Percentiles rank a stretch among this genome's conserved stretches.
Evolutionary conservation across 2,329 filamentous ascomycete genomes (phyloP).

Genomic region (Paecilomyces sp.): DNA sequence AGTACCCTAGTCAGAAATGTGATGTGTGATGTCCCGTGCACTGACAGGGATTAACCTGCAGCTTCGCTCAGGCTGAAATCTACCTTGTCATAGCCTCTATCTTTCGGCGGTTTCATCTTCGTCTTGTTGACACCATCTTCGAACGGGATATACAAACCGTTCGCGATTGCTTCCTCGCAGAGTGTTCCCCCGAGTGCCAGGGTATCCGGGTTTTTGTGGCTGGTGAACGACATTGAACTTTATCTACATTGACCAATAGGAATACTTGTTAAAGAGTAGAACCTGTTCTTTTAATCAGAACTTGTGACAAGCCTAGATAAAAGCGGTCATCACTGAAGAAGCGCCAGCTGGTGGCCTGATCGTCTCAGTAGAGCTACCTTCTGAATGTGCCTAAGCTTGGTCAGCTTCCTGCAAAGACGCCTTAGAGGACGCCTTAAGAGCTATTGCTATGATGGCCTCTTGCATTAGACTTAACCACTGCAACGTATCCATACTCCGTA

Average conservation of each 20-base stretch:
- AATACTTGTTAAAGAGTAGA: background rate
- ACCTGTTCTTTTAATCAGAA: background rate
- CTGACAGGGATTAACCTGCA: background rate
- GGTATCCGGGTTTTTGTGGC: background rate
- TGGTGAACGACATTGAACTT: background rate
- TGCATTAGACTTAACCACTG: too few species aligned
- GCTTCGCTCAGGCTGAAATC: slow-evolving; percentile 4
- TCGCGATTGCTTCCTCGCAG: slow-evolving; percentile 2
- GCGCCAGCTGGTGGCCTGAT: too few species aligned
- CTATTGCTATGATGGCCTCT: too few species aligned
- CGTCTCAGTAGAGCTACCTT: too few species aligned
- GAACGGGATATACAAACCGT: background rate
- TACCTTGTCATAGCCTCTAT: slow-evolving; percentile 4
- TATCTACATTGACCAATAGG: background rate
- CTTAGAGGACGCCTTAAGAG: too few species aligned
- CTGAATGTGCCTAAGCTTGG: too few species aligned
- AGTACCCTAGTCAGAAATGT: background rate
- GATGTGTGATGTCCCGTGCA: background rate
- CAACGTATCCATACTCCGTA: too few species aligned
- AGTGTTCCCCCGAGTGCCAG: background rate
- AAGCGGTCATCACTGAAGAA: too few species aligned
- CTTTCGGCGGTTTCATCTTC: slow-evolving; percentile 11
- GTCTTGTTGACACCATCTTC: slow-evolving; percentile 13
- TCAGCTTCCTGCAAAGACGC: too few species aligned
- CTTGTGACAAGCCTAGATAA: too few species aligned